phyloP scores from a whole-genome alignment of 495 filamentous ascomycete genomes.

The Penicillium riverlandense region DNA sequence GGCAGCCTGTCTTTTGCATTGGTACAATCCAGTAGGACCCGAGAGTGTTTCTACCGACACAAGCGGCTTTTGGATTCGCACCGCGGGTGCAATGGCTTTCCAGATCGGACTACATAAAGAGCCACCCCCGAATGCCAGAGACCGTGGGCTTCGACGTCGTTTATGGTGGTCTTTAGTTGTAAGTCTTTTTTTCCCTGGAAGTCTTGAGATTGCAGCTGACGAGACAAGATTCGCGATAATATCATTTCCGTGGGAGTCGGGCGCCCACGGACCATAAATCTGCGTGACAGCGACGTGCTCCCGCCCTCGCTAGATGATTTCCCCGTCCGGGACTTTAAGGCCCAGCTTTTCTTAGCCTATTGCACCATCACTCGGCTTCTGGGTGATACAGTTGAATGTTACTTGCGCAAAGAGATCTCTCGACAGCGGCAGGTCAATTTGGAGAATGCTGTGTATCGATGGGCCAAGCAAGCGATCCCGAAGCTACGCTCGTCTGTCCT shows the following conservation, averaged over 20 bases:
- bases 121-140: constrained; percentile 12
- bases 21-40: constrained; percentile 23
- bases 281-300: constrained; percentile 23
- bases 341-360: constrained; percentile 18
- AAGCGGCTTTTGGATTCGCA: constrained; percentile 24
- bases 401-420: constrained; percentile 18
- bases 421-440: constrained; percentile 17
- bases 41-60: constrained; percentile 24
- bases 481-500: constrained; percentile 13
- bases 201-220: no score
- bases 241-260: constrained; percentile 23
- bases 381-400: constrained; percentile 21
- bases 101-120: constrained; percentile 24
- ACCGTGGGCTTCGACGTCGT: constrained; percentile 18
- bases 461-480: constrained; percentile 22
- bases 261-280: constrained; percentile 21
- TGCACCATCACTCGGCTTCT: constrained; percentile 19
- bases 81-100: constrained; percentile 24
- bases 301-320: constrained; percentile 22
- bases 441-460: constrained; percentile 22
- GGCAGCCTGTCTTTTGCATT: constrained; percentile 21
- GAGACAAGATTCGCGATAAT: constrained; percentile 19
- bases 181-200: neutral
- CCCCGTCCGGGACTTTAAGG: constrained; percentile 15
- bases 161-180: constrained; percentile 27